These are phyloP conservation scores for Trichocladium antarcticum DNA, from an alignment of 495 filamentous ascomycete species.

Conservation along the genomic window DNA sequence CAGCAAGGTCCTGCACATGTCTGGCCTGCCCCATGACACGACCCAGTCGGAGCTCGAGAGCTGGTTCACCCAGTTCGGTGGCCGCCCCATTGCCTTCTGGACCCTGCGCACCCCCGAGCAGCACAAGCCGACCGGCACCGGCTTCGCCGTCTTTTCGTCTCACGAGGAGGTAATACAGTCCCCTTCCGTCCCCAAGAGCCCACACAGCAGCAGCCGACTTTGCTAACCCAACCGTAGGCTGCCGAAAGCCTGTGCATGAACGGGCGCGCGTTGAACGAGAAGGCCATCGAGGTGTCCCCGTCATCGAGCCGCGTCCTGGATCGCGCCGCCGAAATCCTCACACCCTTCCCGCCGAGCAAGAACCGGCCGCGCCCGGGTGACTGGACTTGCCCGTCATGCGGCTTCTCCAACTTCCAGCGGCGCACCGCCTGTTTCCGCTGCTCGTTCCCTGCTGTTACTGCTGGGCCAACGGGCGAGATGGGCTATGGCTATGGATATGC, in stretches of 20 bases:
- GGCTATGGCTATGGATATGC: constrained; percentile 65
- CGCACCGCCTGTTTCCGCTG: constrained; percentile 97
- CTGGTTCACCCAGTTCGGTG: constrained; percentile 98
- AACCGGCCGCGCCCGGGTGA: constrained; percentile 94
- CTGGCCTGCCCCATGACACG: constrained; percentile 91
- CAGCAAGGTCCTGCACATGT: constrained; percentile 96
- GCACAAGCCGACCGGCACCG: constrained; percentile 94
- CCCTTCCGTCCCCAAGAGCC: background rate
- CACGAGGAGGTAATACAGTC: constrained; percentile 76
- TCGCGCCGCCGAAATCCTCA: constrained; percentile 86
- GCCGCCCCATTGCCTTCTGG: constrained; percentile 98
- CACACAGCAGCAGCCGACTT: background rate
- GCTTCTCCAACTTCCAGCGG: constrained; percentile 91
- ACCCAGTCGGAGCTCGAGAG: constrained; percentile 96
- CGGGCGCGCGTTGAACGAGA: constrained; percentile 91
- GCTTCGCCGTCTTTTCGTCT: constrained; percentile 95
- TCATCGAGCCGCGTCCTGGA: constrained; percentile 93
- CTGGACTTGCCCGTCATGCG: constrained; percentile 95
- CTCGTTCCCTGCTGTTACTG: constrained; percentile 85
- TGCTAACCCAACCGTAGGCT: constrained; percentile 44
- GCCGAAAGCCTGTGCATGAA: constrained; percentile 99
- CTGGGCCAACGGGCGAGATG: constrained; percentile 58
- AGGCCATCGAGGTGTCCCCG: constrained; percentile 95
- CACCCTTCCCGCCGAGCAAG: constrained; percentile 95
- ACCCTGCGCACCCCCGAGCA: constrained; percentile 95